Evolutionary conservation across 2,329 filamentous ascomycete genomes (phyloP).

Genomic region (Alternaria metachromatica): DNA sequence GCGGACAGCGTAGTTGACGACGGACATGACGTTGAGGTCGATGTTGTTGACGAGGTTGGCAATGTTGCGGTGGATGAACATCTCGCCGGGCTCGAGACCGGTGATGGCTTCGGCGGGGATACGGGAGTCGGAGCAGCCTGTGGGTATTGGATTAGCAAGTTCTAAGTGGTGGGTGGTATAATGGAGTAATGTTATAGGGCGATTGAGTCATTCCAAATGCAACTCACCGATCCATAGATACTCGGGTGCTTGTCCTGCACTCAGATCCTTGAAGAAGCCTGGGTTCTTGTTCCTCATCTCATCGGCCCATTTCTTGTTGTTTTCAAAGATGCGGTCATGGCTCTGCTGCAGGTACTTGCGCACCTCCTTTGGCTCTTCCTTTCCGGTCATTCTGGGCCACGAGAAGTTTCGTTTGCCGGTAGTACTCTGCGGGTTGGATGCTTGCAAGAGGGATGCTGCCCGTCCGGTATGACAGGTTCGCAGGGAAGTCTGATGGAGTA

Average conservation of each 20-base stretch:
- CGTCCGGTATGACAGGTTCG: slow-evolving; percentile 8
- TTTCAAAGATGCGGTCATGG: slow-evolving; percentile 72
- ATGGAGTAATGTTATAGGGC: background rate
- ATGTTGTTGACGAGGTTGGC: slow-evolving; percentile 49
- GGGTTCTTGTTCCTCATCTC: slow-evolving; percentile 66
- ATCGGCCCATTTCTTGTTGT: slow-evolving; percentile 71
- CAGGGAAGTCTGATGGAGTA: background rate
- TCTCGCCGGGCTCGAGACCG: slow-evolving; percentile 44
- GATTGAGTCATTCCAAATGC: background rate
- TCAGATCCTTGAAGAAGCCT: slow-evolving; percentile 69
- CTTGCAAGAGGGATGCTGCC: background rate
- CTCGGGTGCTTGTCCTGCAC: slow-evolving; percentile 70
- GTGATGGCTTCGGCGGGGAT: slow-evolving; percentile 52
- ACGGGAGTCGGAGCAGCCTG: slow-evolving; percentile 50
- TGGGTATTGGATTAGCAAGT: background rate
- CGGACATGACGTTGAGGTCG: slow-evolving; percentile 51
- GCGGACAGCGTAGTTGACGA: slow-evolving; percentile 51
- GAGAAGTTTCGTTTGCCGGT: slow-evolving; percentile 12
- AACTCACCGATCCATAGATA: slow-evolving; percentile 62
- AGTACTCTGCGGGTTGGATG: background rate
- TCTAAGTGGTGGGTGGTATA: background rate
- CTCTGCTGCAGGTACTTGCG: slow-evolving; percentile 65
- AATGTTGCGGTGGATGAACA: slow-evolving; percentile 47
- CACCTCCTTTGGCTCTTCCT: slow-evolving; percentile 32
- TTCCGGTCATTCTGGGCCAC: slow-evolving; percentile 29